These are phyloP conservation scores for Trypanosoma caninum DNA, from an alignment of 208 protist species.

Conservation along the genomic window DNA sequence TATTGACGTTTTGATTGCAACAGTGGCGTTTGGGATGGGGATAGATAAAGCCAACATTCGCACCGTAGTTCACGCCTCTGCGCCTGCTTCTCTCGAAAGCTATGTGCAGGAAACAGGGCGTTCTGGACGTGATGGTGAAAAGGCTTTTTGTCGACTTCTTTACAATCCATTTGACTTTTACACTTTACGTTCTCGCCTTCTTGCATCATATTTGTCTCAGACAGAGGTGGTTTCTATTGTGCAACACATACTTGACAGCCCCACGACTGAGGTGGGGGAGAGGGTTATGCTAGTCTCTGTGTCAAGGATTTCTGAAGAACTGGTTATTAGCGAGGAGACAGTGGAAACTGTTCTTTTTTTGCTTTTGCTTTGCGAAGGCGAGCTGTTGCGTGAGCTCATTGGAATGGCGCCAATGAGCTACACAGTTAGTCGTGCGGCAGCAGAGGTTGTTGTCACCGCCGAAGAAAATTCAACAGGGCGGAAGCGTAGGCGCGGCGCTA, in stretches of 20 bases:
- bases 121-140: conserved; percentile 92
- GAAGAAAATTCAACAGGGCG: not conserved
- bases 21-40: conserved; percentile 98
- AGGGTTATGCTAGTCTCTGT: conserved; percentile 54
- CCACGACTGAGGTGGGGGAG: conserved; percentile 43
- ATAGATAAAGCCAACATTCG: conserved; percentile 97
- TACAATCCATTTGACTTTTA: conserved; percentile 94
- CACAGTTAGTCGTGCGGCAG: conserved; percentile 18
- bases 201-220: conserved; percentile 50
- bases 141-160: conserved; percentile 69
- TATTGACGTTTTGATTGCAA: conserved; percentile 94
- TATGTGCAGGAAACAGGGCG: conserved; percentile 98
- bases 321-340: conserved; percentile 61
- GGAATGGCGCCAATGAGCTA: conserved; percentile 49
- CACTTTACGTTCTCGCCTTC: conserved; percentile 81
- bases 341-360: conserved; percentile 83
- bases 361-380: conserved; percentile 32
- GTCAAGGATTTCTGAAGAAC: conserved; percentile 46
- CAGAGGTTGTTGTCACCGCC: not conserved
- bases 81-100: conserved; percentile 94
- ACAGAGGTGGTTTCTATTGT: conserved; percentile 59
- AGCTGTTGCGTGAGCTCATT: conserved; percentile 35
- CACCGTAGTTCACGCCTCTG: conserved; percentile 94
- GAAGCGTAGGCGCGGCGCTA: conserved; percentile 21
- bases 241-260: conserved; percentile 34